Evolutionary conservation across 73 alveolate species (phyloP).

Genomic region (Blepharisma japonicum): DNA sequence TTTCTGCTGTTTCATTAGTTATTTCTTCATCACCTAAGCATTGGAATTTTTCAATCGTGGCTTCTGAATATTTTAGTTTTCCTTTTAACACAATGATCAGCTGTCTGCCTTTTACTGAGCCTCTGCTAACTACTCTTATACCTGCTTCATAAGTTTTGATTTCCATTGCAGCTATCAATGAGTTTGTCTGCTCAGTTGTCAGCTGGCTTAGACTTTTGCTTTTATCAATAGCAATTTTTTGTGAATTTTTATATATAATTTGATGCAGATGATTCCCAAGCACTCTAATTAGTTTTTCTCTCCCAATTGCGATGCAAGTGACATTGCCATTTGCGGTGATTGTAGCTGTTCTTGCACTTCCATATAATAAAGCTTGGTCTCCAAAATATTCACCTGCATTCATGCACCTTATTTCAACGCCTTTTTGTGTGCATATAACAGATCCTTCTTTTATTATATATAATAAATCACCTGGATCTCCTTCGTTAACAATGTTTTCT

Average conservation of each 20-base stretch:
- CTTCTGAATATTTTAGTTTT: not conserved
- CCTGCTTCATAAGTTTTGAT: not conserved
- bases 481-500: conserved; percentile 63
- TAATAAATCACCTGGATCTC: conserved; percentile 74
- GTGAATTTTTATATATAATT: not conserved
- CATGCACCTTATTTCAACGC: conserved; percentile 47
- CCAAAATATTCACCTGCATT: conserved; percentile 51
- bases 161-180: not conserved
- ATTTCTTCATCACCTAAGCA: not conserved
- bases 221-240: conserved; percentile 11
- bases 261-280: not conserved
- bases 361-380: conserved; percentile 37
- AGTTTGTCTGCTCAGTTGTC: not conserved
- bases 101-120: not conserved
- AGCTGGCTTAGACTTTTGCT: not conserved
- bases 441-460: conserved; percentile 64
- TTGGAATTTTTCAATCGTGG: not conserved
- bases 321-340: conserved; percentile 33
- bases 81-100: not conserved
- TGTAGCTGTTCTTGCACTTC: conserved; percentile 46
- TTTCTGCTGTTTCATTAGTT: not conserved
- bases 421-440: conserved; percentile 55
- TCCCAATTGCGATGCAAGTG: not conserved
- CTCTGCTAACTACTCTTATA: not conserved
- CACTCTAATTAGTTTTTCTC: not conserved